phyloP scores from a whole-genome alignment of 2,329 filamentous ascomycete species.

The Exophiala alcalophila region DNA sequence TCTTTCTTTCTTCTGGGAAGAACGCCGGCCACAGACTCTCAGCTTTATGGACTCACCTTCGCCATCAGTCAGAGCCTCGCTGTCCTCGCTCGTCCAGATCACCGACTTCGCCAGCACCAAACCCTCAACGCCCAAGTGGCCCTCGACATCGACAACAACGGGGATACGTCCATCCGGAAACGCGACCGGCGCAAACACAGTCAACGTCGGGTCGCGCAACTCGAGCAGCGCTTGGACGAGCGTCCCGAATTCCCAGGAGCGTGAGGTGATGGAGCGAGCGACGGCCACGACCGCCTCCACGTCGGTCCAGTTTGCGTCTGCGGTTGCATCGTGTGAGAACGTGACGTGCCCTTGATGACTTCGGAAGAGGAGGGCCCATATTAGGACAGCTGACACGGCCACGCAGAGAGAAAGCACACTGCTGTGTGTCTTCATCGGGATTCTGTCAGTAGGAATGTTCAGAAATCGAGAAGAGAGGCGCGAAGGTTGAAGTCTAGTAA shows the following conservation, averaged over 20 bases:
- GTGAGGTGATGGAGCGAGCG: slow-evolving; percentile 5
- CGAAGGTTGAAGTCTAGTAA: too few species aligned
- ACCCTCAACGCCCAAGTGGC: too few species aligned
- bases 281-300: slow-evolving; percentile 3
- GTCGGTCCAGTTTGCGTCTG: slow-evolving; percentile 2
- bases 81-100: slow-evolving; percentile 6
- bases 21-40: not conserved
- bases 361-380: slow-evolving; percentile 2
- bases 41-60: slow-evolving; percentile 8
- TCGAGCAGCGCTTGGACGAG: slow-evolving; percentile 26
- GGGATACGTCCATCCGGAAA: slow-evolving; percentile 13
- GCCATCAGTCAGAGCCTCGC: slow-evolving; percentile 7
- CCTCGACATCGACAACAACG: not conserved
- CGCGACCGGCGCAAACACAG: slow-evolving; percentile 14
- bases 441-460: slow-evolving; percentile 6
- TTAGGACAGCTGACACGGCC: not conserved
- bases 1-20: too few species aligned
- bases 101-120: slow-evolving; percentile 4
- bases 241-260: slow-evolving; percentile 19
- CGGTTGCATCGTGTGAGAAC: too few species aligned
- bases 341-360: too few species aligned
- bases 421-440: not conserved
- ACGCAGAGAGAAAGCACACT: not conserved
- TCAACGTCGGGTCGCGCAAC: slow-evolving; percentile 19
- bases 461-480: too few species aligned